Evolutionary conservation across 225 moss, liverwort and hornwort species (phyloP), one percentile per base, ranked within the genome.

Genomic region (Rhytidiadelphus loreus): DNA sequence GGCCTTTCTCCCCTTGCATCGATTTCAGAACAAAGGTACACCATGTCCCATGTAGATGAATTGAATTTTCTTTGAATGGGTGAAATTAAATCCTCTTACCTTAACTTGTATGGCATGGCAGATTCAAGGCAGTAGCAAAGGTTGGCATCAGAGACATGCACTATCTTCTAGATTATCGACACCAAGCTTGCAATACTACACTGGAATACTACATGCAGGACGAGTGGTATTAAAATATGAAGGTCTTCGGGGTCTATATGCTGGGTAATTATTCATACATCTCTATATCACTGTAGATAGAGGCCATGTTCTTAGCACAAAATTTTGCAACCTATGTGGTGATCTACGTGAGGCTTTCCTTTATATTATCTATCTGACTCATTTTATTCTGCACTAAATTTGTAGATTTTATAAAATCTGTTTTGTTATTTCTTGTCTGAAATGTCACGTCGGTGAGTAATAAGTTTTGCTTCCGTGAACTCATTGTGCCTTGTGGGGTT

Each of bases 161-260:
- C 75, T 83, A 50, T 90, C 93, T 73, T 89, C 93, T 50, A 88
- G 84, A 86, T 69, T 88, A 55, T 86, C 90, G 78, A 71, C 91
- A 76, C 93, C 94, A 89, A 90, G 92, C 61, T 86, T 85, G 64
- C 92, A 92, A 70, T 95, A 96, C 61, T 96, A 95, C 86, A 84
- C 94, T 77, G 96, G 96, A 87, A 90, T 95, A 55, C 86, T 92
- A 61, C 94, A 96, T 92, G 96, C 96, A 62, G 95, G 93, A 77
- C 92, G 91, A 62, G 89, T 91, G 82, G 93, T 96, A 48, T 41
- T 96, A 16, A 92, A 89, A 88, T 91, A 95, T 72, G 96, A 96
- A 87, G 96, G 96, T 57, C 89, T 92, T 85, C 39, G 85, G 69
- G 96, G 96, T 80, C 84, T 95, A 62, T 96, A 96, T 87, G 91